Conservation (phyloP, 345 rosid genomes). For the Eucalyptus sideroxylon region DNA sequence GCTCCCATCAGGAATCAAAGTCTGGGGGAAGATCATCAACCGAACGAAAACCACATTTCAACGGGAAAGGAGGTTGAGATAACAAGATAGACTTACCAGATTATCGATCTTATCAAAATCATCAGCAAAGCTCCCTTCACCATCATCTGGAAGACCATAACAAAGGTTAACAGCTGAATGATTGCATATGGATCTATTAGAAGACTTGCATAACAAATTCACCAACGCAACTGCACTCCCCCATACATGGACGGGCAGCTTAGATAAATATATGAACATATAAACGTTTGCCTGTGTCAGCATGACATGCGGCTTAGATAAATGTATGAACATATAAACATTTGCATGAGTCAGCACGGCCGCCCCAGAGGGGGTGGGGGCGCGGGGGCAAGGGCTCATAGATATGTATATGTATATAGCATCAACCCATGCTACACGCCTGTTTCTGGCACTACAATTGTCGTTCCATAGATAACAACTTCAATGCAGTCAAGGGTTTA, state of each 20-base stretch:
- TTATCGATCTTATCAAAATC: slow-evolving; percentile 83
- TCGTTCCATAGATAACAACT: background rate
- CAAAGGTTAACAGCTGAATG: background rate
- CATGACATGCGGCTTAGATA: too few species aligned
- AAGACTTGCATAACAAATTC: background rate
- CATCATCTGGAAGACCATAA: slow-evolving; percentile 38
- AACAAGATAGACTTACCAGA: slow-evolving; percentile 41
- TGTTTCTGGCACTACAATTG: background rate
- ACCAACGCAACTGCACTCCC: background rate
- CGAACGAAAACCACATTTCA: background rate
- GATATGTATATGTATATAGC: background rate
- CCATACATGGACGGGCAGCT: background rate
- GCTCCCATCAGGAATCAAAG: background rate
- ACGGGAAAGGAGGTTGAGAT: background rate
- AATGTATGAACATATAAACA: background rate
- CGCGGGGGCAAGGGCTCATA: too few species aligned
- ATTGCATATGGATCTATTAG: background rate
- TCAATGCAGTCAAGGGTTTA: background rate
- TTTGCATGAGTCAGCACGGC: background rate
- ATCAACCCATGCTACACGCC: background rate
- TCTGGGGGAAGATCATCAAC: background rate
- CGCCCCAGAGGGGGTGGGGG: too few species aligned
- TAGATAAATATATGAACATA: background rate
- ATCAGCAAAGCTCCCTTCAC: slow-evolving; percentile 58
- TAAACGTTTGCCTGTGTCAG: too few species aligned